Conservation (phyloP, 345 rosid genomes). For the Cardamine occulta region DNA sequence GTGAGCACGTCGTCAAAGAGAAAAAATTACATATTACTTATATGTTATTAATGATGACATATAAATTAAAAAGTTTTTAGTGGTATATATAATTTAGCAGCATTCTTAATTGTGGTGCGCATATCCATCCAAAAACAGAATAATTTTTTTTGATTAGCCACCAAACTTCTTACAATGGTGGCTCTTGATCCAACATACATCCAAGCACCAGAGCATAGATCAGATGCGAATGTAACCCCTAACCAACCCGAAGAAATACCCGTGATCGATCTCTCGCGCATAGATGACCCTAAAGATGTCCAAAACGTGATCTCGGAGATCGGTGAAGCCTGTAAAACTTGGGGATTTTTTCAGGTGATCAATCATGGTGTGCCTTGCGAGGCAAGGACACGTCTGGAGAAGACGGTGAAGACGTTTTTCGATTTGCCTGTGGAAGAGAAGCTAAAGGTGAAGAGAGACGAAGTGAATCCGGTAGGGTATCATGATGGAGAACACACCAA, state of each 20-base stretch:
- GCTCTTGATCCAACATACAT: conserved; percentile 55
- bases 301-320: conserved; percentile 47
- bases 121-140: not conserved
- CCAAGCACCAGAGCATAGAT: conserved; percentile 53
- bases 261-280: conserved; percentile 50
- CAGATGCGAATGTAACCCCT: conserved; percentile 27
- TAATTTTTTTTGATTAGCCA: not conserved
- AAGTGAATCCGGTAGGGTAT: conserved; percentile 55
- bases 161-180: conserved; percentile 35
- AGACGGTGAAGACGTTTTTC: conserved; percentile 50
- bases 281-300: conserved; percentile 24
- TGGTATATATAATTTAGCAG: conserved; percentile 8
- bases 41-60: no score
- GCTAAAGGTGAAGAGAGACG: conserved; percentile 59
- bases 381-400: conserved; percentile 36
- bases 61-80: not conserved
- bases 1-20: conserved; percentile 11
- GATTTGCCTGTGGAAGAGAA: conserved; percentile 56
- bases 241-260: conserved; percentile 53
- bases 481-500: conserved; percentile 69
- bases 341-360: conserved; percentile 69
- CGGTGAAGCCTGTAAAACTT: conserved; percentile 54
- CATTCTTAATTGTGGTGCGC: not conserved
- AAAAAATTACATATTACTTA: not conserved
- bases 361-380: conserved; percentile 55